These are phyloP conservation scores for Ceratobasidium theobromae DNA, from an alignment of 1,284 basidiomycete species.

Conservation along the genomic window DNA sequence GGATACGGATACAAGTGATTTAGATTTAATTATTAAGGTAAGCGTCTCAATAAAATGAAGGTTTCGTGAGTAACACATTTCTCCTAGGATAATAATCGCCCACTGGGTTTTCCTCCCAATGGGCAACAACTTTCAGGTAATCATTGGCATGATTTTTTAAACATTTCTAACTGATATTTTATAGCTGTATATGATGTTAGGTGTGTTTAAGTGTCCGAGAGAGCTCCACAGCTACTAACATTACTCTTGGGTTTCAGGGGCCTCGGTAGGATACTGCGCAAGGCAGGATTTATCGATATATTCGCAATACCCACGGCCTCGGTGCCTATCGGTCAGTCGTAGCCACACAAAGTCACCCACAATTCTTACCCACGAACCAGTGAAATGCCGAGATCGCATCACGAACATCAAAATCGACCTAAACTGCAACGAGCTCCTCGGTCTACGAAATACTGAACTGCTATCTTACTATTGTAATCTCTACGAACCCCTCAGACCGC, in stretches of 20 bases:
- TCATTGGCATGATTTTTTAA: not conserved
- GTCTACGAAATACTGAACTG: slow-evolving; percentile 53
- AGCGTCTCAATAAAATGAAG: slow-evolving; percentile 35
- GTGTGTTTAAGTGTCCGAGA: slow-evolving; percentile 38
- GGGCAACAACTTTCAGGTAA: slow-evolving; percentile 44
- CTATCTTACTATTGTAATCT: slow-evolving; percentile 52
- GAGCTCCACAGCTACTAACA: not conserved
- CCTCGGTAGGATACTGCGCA: slow-evolving; percentile 38
- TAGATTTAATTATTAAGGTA: slow-evolving; percentile 56
- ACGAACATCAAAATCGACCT: slow-evolving; percentile 54
- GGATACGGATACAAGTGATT: slow-evolving; percentile 47
- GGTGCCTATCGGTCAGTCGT: slow-evolving; percentile 55
- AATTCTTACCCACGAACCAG: slow-evolving; percentile 41
- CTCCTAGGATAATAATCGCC: slow-evolving; percentile 47
- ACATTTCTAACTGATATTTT: not conserved
- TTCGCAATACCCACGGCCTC: slow-evolving; percentile 44
- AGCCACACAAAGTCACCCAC: slow-evolving; percentile 4
- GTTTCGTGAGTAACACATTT: not conserved
- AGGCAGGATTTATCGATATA: slow-evolving; percentile 46
- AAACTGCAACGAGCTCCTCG: slow-evolving; percentile 61
- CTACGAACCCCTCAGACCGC: slow-evolving; percentile 47
- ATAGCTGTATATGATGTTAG: slow-evolving; percentile 47
- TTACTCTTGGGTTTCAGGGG: slow-evolving; percentile 1
- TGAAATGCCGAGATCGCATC: slow-evolving; percentile 53
- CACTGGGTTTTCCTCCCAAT: slow-evolving; percentile 44